Percentiles rank a stretch among this genome's conserved stretches.
phyloP scores from a whole-genome alignment of 305 asterid genomes.

The Striga hermonthica region DNA sequence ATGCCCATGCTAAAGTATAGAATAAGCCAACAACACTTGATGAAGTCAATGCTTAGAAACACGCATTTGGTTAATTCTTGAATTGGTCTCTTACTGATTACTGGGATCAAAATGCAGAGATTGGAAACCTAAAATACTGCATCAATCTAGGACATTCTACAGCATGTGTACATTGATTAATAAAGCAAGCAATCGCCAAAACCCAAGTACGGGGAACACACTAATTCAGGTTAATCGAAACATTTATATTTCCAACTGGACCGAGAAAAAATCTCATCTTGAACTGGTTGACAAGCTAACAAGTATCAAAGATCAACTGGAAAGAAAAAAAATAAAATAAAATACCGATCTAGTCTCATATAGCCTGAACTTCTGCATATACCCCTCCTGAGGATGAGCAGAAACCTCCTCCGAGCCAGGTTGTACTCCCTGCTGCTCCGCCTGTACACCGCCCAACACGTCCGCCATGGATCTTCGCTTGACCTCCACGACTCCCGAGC shows the following conservation, averaged over 20 bases:
- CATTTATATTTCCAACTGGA: background rate
- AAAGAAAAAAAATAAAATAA: background rate
- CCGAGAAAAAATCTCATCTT: conserved; percentile 8
- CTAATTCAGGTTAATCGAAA: conserved; percentile 13
- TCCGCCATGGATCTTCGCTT: conserved; percentile 36
- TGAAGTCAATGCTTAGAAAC: background rate
- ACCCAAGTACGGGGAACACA: conserved; percentile 3
- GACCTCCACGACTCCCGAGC: conserved; percentile 76
- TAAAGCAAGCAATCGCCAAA: conserved; percentile 23
- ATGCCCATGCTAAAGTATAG: background rate
- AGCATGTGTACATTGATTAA: conserved; percentile 6
- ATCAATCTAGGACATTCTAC: background rate
- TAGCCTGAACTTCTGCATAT: conserved; percentile 93
- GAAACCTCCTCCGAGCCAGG: conserved; percentile 26
- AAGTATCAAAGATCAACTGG: conserved; percentile 6
- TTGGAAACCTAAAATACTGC: conserved; percentile 15
- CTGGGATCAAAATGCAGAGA: conserved; percentile 19
- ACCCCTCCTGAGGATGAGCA: conserved; percentile 40
- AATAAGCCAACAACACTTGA: background rate
- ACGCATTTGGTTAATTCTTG: background rate
- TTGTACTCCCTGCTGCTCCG: conserved; percentile 36
- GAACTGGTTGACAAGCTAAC: conserved; percentile 26
- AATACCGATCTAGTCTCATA: conserved; percentile 89
- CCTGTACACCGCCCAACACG: conserved; percentile 39
- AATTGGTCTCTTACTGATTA: conserved; percentile 5